Evolutionary conservation across 257 asterid genomes (phyloP).

Genomic region (Linderniella brevidens): DNA sequence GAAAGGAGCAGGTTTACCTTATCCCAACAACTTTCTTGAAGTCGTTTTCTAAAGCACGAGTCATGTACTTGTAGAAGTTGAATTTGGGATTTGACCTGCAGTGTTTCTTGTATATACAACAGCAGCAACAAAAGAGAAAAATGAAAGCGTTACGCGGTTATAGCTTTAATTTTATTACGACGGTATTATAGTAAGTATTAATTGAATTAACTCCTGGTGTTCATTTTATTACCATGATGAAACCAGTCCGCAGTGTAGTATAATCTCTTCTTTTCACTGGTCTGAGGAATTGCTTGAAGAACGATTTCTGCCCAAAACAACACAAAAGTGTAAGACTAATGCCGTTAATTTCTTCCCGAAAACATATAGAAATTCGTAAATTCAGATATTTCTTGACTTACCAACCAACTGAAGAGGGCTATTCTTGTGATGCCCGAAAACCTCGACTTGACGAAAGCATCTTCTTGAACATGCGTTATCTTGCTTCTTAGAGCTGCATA

Average conservation of each 20-base stretch:
- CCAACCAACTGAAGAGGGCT: conserved; percentile 40
- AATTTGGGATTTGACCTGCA: conserved; percentile 17
- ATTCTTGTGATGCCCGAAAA: conserved; percentile 18
- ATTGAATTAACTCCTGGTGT: not conserved
- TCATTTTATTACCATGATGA: conserved; percentile 19
- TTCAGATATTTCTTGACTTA: conserved; percentile 12
- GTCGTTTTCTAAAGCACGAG: conserved; percentile 28
- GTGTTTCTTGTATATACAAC: conserved; percentile 14
- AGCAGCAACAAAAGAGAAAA: not conserved
- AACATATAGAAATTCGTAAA: not conserved
- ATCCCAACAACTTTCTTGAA: conserved; percentile 41
- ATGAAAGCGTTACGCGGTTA: conserved; percentile 6
- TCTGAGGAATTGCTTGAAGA: conserved; percentile 34
- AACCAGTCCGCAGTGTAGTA: conserved; percentile 27
- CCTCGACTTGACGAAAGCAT: conserved; percentile 7
- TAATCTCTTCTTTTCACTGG: conserved; percentile 30
- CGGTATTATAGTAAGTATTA: too few species aligned
- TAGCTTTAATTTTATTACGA: too few species aligned
- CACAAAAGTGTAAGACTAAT: not conserved
- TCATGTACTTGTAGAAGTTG: conserved; percentile 27
- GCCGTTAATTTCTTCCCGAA: not conserved
- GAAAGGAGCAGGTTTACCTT: conserved; percentile 12
- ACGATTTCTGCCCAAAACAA: conserved; percentile 18
- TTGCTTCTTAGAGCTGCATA: too few species aligned
- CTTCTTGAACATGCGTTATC: too few species aligned